A percentile compares a stretch with the other conserved stretches of the same genome.
These are phyloP conservation scores for Polyporus tsugae DNA, from an alignment of 1,284 basidiomycete species.

Conservation along the genomic window DNA sequence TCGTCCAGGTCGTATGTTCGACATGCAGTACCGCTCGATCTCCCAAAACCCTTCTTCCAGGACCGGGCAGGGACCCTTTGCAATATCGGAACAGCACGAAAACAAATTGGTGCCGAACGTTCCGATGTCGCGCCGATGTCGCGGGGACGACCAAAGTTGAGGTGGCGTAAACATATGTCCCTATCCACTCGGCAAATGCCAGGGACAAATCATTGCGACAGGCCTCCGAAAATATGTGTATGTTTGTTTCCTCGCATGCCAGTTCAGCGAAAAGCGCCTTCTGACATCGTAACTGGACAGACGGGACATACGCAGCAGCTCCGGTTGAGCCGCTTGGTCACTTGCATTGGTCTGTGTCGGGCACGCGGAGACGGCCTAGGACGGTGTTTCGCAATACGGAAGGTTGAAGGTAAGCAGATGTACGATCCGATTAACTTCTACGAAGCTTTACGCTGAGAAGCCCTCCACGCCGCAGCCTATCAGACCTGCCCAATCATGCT, in stretches of 20 bases:
- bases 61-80: neutral
- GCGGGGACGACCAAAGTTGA: neutral
- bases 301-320: neutral
- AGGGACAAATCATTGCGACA: neutral
- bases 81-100: neutral
- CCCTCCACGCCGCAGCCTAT: slow-evolving; percentile 5
- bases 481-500: slow-evolving; percentile 3
- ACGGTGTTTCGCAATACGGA: neutral
- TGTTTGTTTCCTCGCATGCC: neutral
- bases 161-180: neutral
- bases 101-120: neutral
- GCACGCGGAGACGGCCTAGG: neutral
- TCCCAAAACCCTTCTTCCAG: neutral
- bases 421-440: neutral
- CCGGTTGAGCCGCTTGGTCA: neutral
- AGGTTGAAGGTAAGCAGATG: slow-evolving; percentile 4
- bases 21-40: neutral
- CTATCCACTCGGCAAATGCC: neutral
- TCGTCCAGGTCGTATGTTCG: neutral
- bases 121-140: neutral
- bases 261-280: neutral
- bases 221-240: neutral
- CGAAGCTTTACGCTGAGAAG: slow-evolving; percentile 1
- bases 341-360: neutral
- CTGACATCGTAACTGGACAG: neutral